Evolutionary conservation across 108 stramenopile species (phyloP).

Genomic region (Skeletonema menzelii): DNA sequence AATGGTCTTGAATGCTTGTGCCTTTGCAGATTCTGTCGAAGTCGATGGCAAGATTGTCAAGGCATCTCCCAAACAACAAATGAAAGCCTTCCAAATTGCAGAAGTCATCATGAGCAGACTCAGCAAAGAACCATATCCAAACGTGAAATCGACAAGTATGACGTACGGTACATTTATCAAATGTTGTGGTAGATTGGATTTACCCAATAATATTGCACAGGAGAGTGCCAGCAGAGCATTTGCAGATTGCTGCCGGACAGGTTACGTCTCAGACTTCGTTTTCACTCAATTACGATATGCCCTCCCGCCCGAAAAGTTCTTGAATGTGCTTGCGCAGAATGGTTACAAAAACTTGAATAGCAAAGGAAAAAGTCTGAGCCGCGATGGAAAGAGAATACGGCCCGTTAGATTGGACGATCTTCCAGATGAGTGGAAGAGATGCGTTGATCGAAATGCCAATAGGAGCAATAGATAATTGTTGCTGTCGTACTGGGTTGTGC

Average conservation of each 20-base stretch:
- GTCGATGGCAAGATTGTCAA: constrained; percentile 26
- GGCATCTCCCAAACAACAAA: constrained; percentile 38
- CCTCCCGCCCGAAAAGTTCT: constrained; percentile 32
- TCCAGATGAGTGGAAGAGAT: constrained; percentile 35
- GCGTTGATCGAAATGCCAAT: constrained; percentile 8
- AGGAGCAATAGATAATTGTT: not conserved
- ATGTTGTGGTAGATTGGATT: constrained; percentile 61
- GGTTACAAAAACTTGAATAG: constrained; percentile 40
- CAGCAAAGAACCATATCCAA: constrained; percentile 25
- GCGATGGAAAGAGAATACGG: constrained; percentile 39
- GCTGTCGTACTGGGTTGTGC: not conserved
- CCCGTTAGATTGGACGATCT: constrained; percentile 30
- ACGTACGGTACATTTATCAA: constrained; percentile 76
- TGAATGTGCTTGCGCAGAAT: constrained; percentile 37
- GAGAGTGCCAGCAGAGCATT: constrained; percentile 48
- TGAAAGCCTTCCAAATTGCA: constrained; percentile 64
- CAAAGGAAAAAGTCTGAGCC: constrained; percentile 40
- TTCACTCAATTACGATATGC: constrained; percentile 58
- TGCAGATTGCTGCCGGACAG: constrained; percentile 50
- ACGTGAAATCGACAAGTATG: constrained; percentile 37
- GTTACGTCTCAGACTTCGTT: constrained; percentile 71
- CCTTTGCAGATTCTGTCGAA: constrained; percentile 53
- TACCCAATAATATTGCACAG: constrained; percentile 41
- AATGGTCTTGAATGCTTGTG: constrained; percentile 71
- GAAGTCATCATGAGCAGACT: constrained; percentile 49